Base-by-base conservation (phyloP, 495 filamentous ascomycete species). In the Lophium mytilinum region DNA sequence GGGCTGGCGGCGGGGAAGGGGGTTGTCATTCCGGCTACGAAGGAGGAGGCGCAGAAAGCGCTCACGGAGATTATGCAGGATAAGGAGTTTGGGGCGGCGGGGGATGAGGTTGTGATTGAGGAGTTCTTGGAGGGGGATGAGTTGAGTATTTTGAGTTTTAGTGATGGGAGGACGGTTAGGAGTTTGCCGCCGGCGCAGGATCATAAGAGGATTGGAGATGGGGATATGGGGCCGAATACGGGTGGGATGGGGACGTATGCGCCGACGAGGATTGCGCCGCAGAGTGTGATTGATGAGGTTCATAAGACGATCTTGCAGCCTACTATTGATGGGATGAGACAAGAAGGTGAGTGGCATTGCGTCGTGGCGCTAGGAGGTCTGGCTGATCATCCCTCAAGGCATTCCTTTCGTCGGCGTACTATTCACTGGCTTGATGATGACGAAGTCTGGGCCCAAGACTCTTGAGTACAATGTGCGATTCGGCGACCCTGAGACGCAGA, bases 161-260 rank as follows among this genome's bases (percentile, higher is more conserved):
- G 83, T 63, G 93, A 98, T 66, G 93, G 93, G 24, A 87, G 86
- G 63, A 89, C 86, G 3, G 86, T 95, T 61, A 80, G 78, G 64
- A 87, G 85, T 9, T 78, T 96, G n/a, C 90, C 90, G 37, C 83
- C 94, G 1, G 93, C 93, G 10, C 93, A 98, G 67, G 93, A 98
- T 68, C 93, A 97, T 75, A 98, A 98, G 78, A 82, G 87, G 48
- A 87, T 95, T 50, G 87, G 85, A 52, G 94, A 98, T 66, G 89
- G 88, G 50, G 93, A 98, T 65, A 79, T 82, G 37, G 93, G 93
- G 3, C 87, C 90, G 17, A 98, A 96, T 74, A 98, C 93, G 7
- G 94, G 93, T 47, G 94, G 93, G 12, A 97, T 98, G 93, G 93
- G 93, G 54, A 94, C 89, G 72, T 98, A 98, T 73, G 90, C 90